These are phyloP conservation scores for Neopestalotiopsis rosae DNA, from an alignment of 2,329 filamentous ascomycete genomes.

Conservation along the genomic window DNA sequence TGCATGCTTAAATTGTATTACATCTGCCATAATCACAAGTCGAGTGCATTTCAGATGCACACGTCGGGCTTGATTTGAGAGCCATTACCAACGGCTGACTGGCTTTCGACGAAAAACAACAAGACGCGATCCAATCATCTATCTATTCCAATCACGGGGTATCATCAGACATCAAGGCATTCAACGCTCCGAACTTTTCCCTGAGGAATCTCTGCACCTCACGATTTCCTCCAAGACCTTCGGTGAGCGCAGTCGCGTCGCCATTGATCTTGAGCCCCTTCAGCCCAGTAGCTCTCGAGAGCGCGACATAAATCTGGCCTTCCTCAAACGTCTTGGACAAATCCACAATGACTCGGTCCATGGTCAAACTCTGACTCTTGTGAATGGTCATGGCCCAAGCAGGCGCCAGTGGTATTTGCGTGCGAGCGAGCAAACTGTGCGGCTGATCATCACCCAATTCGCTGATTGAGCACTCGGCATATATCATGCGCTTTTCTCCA, in stretches of 20 bases:
- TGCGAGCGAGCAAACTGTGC: conserved; percentile 56
- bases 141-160: not conserved
- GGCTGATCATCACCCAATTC: conserved; percentile 51
- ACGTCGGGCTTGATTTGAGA: not conserved
- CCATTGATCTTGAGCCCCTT: conserved; percentile 50
- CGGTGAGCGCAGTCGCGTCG: conserved; percentile 30
- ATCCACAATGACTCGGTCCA: conserved; percentile 63
- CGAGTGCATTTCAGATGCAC: not conserved
- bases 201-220: conserved; percentile 41
- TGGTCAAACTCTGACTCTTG: conserved; percentile 67
- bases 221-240: conserved; percentile 37
- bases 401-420: conserved; percentile 63
- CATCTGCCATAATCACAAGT: not conserved
- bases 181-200: conserved; percentile 38
- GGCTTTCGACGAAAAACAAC: not conserved
- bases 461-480: conserved; percentile 54
- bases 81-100: not conserved
- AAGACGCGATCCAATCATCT: not conserved
- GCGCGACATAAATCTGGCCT: conserved; percentile 68
- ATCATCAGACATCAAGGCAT: conserved; percentile 19
- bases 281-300: conserved; percentile 59
- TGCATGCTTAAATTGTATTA: not conserved
- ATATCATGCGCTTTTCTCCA: conserved; percentile 49
- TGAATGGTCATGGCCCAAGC: conserved; percentile 71
- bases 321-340: conserved; percentile 56